Conservation (phyloP, 768 basidiomycete genomes). For the Suillus weaverae region DNA sequence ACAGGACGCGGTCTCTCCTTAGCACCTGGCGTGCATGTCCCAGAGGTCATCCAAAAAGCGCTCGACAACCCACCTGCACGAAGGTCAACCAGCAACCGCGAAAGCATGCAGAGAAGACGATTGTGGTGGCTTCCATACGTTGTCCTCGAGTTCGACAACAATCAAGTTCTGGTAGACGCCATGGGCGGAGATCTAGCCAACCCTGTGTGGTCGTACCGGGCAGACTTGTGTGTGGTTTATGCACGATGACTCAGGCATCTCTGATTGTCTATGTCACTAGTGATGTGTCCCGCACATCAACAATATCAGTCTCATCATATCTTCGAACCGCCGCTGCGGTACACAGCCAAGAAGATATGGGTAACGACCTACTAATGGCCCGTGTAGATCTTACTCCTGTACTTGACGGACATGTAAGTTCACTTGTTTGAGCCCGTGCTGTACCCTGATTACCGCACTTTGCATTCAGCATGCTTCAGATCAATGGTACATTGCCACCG, state of each 20-base stretch:
- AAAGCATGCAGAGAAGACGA: slow-evolving; percentile 90
- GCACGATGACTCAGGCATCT: not conserved
- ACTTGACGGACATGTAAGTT: slow-evolving; percentile 71
- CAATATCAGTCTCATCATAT: slow-evolving; percentile 89
- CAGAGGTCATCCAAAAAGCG: slow-evolving; percentile 82
- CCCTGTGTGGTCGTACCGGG: slow-evolving; percentile 95
- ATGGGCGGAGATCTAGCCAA: slow-evolving; percentile 88
- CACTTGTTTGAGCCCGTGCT: slow-evolving; percentile 2
- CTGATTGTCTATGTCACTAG: slow-evolving; percentile 40
- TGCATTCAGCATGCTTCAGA: slow-evolving; percentile 71
- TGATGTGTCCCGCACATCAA: slow-evolving; percentile 93
- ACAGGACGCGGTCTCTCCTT: slow-evolving; percentile 79
- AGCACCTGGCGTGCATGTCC: slow-evolving; percentile 75
- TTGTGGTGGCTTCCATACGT: slow-evolving; percentile 96
- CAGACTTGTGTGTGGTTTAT: slow-evolving; percentile 76
- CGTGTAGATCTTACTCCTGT: slow-evolving; percentile 86
- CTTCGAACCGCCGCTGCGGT: slow-evolving; percentile 76
- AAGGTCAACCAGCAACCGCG: slow-evolving; percentile 71
- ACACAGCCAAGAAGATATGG: slow-evolving; percentile 89
- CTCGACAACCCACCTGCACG: slow-evolving; percentile 62
- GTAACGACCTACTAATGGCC: slow-evolving; percentile 94
- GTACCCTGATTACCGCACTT: slow-evolving; percentile 13
- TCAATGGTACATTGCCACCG: slow-evolving; percentile 85
- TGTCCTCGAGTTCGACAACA: slow-evolving; percentile 97
- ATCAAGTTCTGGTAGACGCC: slow-evolving; percentile 95